Evolutionary conservation across 345 rosid species (phyloP).

Genomic region (Noccaea caerulescens): DNA sequence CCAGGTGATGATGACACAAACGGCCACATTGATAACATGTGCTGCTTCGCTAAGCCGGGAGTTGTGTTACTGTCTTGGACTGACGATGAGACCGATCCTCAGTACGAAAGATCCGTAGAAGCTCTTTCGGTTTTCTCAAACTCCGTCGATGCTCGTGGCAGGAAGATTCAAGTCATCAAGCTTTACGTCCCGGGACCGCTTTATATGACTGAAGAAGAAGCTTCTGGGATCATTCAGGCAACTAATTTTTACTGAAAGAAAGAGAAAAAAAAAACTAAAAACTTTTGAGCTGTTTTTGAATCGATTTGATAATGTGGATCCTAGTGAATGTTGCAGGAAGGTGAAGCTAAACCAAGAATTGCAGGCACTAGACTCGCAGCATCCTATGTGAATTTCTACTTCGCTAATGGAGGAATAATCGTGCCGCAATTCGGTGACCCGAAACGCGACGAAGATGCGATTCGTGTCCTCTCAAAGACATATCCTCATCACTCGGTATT

Average conservation of each 20-base stretch:
- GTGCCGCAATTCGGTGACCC: constrained; percentile 82
- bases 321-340: constrained; percentile 49
- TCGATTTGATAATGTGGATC: not conserved
- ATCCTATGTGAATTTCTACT: constrained; percentile 81
- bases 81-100: constrained; percentile 71
- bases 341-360: constrained; percentile 64
- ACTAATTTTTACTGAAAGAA: constrained; percentile 10
- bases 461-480: constrained; percentile 63
- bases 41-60: constrained; percentile 91
- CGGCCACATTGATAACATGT: constrained; percentile 95
- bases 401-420: constrained; percentile 74
- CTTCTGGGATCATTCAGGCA: constrained; percentile 71
- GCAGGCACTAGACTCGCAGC: constrained; percentile 87
- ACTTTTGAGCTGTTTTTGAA: not conserved
- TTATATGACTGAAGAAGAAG: constrained; percentile 83
- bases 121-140: constrained; percentile 66
- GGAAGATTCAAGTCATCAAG: constrained; percentile 71
- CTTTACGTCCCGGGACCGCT: constrained; percentile 88
- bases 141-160: constrained; percentile 71
- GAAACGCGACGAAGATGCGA: constrained; percentile 80
- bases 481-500: constrained; percentile 70
- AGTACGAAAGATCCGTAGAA: constrained; percentile 67
- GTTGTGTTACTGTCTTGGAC: constrained; percentile 87
- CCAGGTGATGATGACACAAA: constrained; percentile 99
- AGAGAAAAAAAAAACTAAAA: not conserved